These are phyloP conservation scores for Histomonas meleagridis DNA, from an alignment of 208 protist genomes.

Conservation along the genomic window DNA sequence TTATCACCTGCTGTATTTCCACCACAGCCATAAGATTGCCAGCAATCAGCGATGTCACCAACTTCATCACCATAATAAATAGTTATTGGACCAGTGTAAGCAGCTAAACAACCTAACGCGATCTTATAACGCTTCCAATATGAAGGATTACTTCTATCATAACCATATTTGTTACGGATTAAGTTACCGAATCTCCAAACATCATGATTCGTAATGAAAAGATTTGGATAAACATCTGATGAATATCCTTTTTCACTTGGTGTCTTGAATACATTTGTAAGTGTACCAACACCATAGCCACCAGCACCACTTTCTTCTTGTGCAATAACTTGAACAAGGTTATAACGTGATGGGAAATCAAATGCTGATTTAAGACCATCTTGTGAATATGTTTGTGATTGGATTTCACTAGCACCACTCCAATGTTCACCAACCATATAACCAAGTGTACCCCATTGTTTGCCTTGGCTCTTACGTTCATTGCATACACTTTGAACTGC, in stretches of 20 bases:
- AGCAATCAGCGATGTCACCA: not conserved
- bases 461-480: not conserved
- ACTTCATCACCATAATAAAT: not conserved
- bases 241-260: not conserved
- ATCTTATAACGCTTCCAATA: not conserved
- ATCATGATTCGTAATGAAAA: slow-evolving; percentile 4
- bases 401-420: not conserved
- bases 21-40: not conserved
- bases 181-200: not conserved
- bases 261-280: not conserved
- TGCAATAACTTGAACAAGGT: not conserved
- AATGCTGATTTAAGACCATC: slow-evolving; percentile 23
- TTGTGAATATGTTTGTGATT: not conserved
- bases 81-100: not conserved
- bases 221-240: not conserved
- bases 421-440: slow-evolving; percentile 14
- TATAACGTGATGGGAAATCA: not conserved
- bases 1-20: not conserved
- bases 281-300: not conserved
- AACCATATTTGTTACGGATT: not conserved
- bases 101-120: not conserved
- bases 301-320: not conserved
- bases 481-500: not conserved
- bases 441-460: slow-evolving; percentile 7
- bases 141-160: too few species aligned